These are phyloP conservation scores for Russula emetica DNA, from an alignment of 768 basidiomycete species.

Conservation along the genomic window DNA sequence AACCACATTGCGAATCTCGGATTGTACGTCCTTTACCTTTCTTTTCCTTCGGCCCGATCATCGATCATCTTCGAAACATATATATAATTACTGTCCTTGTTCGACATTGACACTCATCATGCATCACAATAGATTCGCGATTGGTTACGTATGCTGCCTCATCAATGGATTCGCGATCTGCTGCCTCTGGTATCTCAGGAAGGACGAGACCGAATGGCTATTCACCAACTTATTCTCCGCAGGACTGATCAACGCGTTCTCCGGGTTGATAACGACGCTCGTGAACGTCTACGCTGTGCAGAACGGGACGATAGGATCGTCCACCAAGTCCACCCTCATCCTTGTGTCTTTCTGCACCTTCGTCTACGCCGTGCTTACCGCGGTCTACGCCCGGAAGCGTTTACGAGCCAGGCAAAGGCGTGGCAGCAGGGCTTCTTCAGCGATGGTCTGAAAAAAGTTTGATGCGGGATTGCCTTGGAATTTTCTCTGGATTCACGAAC, in stretches of 20 bases:
- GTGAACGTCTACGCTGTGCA: neutral
- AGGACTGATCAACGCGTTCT: neutral
- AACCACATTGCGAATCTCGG: neutral
- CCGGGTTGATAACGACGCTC: neutral
- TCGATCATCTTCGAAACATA: neutral
- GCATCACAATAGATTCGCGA: neutral
- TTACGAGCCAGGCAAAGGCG: neutral
- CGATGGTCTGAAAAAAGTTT: neutral
- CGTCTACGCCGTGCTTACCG: neutral
- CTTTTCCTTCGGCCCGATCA: neutral
- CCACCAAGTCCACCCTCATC: neutral
- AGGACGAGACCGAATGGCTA: neutral
- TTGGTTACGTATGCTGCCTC: neutral
- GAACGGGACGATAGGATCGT: fast-evolving
- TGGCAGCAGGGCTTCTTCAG: neutral
- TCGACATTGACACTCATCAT: no score
- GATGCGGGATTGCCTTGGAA: neutral
- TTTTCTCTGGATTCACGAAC: neutral
- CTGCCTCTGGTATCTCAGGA: neutral
- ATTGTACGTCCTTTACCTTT: neutral
- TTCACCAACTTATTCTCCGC: neutral
- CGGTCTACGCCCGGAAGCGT: neutral
- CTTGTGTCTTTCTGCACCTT: neutral
- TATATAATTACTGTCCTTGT: neutral
- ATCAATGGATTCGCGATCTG: neutral